These are phyloP conservation scores for Jasminum sambac DNA, from an alignment of 257 asterid genomes.

Conservation along the genomic window DNA sequence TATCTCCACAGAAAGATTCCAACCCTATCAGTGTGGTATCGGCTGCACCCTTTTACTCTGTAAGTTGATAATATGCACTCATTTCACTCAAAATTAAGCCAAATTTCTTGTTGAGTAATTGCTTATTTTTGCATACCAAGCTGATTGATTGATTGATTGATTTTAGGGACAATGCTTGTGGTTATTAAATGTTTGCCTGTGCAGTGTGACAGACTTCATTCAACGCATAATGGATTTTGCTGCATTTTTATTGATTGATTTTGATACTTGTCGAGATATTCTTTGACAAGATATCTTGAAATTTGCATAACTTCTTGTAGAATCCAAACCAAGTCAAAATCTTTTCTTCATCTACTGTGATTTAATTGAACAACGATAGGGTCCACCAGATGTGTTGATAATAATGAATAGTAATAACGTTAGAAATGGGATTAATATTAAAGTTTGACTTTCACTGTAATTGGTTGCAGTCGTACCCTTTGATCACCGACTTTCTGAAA, in stretches of 20 bases:
- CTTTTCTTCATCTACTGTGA: neutral
- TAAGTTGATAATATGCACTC: constrained; percentile 31
- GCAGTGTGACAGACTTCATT: neutral
- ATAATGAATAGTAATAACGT: too few species aligned
- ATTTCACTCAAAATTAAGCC: neutral
- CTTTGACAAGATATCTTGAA: neutral
- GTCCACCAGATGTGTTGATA: too few species aligned
- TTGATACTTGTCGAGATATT: neutral
- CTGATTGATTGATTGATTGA: too few species aligned
- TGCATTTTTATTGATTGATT: too few species aligned
- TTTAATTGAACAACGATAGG: too few species aligned
- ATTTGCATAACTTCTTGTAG: neutral
- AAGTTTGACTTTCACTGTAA: neutral
- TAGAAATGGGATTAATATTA: too few species aligned
- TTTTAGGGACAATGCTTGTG: neutral
- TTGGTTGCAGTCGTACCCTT: constrained; percentile 75
- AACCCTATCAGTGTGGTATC: constrained; percentile 80
- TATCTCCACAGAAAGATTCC: constrained; percentile 52
- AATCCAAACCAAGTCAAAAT: constrained; percentile 3
- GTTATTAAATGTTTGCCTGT: neutral
- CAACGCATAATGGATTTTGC: neutral
- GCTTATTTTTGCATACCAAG: too few species aligned
- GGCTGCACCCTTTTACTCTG: constrained; percentile 93
- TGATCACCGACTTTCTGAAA: constrained; percentile 73
- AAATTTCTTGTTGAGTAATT: too few species aligned